Base-by-base conservation (phyloP, 148 eudicot species). In the Silene uniflora region DNA sequence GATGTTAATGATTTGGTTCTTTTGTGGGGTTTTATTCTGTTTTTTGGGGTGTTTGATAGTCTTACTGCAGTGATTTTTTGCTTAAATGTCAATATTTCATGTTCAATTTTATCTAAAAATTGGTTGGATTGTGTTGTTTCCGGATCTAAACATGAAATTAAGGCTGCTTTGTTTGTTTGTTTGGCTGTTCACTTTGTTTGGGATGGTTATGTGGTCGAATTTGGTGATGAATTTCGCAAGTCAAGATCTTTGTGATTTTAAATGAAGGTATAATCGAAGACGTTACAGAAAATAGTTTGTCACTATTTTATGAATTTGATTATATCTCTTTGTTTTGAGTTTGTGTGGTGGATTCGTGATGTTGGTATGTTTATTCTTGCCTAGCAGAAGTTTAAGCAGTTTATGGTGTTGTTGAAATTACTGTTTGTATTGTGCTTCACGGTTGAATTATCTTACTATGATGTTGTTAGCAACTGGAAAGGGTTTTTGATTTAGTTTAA, bases 11-110 rank as follows among this genome's bases (percentile, higher is more conserved):
- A 47, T 67, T 77, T 18, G 6, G 42, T 73, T 76, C 60, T 27
- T 73, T 81, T 72, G 21, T 39, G 58, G 67, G 44, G 56, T 11
- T 72, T 66, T 73, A 77, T 81, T 81, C 83, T 81, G 81, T 81
- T 77, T 81, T 68, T 71, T 12, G 52, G 18, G 12, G 42, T 46
- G 71, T 76, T 65, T 60, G 71, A 23, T 66, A 49, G 65, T 19
- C 27, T 24, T 29, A 71, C 42, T 16, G 4, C 52, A 54, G 76
- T 81, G 76, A 47, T 32, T 73, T 44, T 35, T 69, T 17, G 67
- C 29, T 59, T 59, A 72, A 76, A 73, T 66, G 44, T 76, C 44
- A 64, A 44, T 81, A 81, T 81, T 72, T 61, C 77, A 81, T 81
- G 83, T 25, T 81, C 69, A 72, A 76, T 6, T 24, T 65, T 63